These are phyloP conservation scores for Cladosporium sp. DNA, from an alignment of 2,329 filamentous ascomycete species.

Conservation along the genomic window DNA sequence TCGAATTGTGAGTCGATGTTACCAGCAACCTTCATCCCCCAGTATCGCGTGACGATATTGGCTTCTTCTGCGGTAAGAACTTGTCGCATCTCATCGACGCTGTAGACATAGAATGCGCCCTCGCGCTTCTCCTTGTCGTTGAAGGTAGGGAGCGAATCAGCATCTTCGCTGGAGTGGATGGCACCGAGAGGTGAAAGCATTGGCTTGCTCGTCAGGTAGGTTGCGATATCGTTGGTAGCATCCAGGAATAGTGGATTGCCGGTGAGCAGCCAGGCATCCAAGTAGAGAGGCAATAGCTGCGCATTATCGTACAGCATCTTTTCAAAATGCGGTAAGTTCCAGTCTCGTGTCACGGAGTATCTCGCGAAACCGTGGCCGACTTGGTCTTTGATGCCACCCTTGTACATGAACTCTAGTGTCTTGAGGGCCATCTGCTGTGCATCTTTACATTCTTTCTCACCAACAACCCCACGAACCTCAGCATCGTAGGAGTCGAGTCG, in stretches of 20 bases:
- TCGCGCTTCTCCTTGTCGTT: conserved; percentile 79
- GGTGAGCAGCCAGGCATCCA: conserved; percentile 75
- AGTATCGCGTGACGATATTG: conserved; percentile 74
- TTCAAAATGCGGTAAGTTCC: conserved; percentile 94
- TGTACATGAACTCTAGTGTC: conserved; percentile 74
- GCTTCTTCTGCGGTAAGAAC: conserved; percentile 67
- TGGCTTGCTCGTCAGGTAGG: conserved; percentile 73
- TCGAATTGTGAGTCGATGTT: conserved; percentile 82
- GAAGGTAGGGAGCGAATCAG: conserved; percentile 73
- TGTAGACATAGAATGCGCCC: conserved; percentile 95
- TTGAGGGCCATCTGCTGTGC: conserved; percentile 75
- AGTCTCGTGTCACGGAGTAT: conserved; percentile 86
- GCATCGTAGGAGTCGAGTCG: conserved; percentile 66
- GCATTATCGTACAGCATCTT: conserved; percentile 95
- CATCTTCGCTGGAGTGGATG: conserved; percentile 84
- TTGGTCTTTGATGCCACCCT: conserved; percentile 68
- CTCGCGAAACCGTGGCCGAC: conserved; percentile 75
- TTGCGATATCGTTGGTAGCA: conserved; percentile 73
- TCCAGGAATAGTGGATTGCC: conserved; percentile 69
- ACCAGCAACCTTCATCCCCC: conserved; percentile 76
- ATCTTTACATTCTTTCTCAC: conserved; percentile 67
- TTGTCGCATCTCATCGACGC: conserved; percentile 75
- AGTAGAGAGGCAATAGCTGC: conserved; percentile 74
- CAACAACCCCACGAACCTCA: conserved; percentile 81
- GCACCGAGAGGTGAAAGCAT: conserved; percentile 66